Conservation (phyloP, 495 filamentous ascomycete species). For the Penicillium waksmanii region DNA sequence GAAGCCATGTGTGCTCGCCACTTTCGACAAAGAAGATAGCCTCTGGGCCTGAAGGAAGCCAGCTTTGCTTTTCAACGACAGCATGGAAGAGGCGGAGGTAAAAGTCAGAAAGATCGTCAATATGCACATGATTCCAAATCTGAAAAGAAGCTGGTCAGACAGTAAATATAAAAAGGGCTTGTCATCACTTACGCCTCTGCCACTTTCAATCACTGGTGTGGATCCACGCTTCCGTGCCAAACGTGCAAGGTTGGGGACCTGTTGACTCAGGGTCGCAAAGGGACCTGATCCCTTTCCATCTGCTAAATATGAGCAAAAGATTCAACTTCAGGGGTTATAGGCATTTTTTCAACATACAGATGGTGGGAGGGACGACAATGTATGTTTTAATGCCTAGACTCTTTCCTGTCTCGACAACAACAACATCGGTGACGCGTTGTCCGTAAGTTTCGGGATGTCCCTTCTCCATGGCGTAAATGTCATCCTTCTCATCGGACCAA, state of each 20-base stretch:
- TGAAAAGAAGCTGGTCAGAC: conserved; percentile 31
- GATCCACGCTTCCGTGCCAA: neutral
- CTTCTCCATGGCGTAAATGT: conserved; percentile 44
- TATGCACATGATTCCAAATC: conserved; percentile 52
- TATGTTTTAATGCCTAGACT: conserved; percentile 44
- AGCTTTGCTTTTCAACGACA: conserved; percentile 20
- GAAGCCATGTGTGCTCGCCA: conserved; percentile 43
- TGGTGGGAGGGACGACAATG: conserved; percentile 52
- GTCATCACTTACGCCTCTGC: conserved; percentile 2
- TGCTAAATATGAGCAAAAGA: neutral
- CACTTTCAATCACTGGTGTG: conserved; percentile 7
- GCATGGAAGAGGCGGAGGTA: conserved; percentile 33
- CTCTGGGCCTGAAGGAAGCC: conserved; percentile 42
- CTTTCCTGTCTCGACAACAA: conserved; percentile 43
- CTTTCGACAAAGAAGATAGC: conserved; percentile 51
- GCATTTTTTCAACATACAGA: conserved; percentile 29
- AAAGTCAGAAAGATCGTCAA: conserved; percentile 47
- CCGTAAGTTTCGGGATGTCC: conserved; percentile 42
- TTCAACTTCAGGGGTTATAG: neutral
- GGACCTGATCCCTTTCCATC: conserved; percentile 7
- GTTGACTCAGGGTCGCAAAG: conserved; percentile 6
- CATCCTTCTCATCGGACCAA: conserved; percentile 47
- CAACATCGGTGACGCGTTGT: conserved; percentile 52
- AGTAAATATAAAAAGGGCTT: neutral
- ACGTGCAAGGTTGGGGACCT: conserved; percentile 9